Conservation (phyloP, 2,329 filamentous ascomycete species). For the Aureobasidium sp. region DNA sequence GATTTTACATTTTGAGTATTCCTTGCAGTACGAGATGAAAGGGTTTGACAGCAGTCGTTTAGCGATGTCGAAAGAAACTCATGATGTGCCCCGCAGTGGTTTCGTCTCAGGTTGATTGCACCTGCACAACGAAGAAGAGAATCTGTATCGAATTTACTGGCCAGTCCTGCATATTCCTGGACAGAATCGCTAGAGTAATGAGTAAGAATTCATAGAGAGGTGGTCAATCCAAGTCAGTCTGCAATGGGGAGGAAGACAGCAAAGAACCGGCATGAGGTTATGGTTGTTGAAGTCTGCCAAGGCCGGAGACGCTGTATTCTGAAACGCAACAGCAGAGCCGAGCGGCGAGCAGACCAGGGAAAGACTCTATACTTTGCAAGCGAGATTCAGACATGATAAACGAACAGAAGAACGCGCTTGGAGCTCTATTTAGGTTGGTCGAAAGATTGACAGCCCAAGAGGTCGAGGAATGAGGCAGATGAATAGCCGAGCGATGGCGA, state of each 20-base stretch:
- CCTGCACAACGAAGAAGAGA: neutral
- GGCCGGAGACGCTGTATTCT: neutral
- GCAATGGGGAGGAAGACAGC: too few species aligned
- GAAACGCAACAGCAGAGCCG: constrained; percentile 9
- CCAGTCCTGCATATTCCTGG: too few species aligned
- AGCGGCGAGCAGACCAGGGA: neutral
- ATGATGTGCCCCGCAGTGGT: neutral
- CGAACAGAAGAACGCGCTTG: too few species aligned
- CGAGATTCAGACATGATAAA: neutral
- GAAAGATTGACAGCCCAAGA: too few species aligned
- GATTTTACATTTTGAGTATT: neutral
- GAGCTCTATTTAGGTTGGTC: too few species aligned
- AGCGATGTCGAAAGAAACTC: constrained; percentile 4
- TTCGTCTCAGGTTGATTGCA: constrained; percentile 1
- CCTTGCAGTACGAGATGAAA: neutral
- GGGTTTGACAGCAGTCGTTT: neutral
- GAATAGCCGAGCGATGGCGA: neutral
- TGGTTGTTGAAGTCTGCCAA: neutral
- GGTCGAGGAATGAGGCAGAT: too few species aligned
- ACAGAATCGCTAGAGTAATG: too few species aligned
- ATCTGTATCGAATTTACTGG: too few species aligned
- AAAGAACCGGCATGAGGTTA: neutral
- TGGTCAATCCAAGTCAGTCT: too few species aligned
- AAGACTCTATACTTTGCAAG: neutral
- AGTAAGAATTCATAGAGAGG: too few species aligned